Conservation (phyloP, 371 early-diverging fungal species). For the Lichtheimia corymbifera region DNA sequence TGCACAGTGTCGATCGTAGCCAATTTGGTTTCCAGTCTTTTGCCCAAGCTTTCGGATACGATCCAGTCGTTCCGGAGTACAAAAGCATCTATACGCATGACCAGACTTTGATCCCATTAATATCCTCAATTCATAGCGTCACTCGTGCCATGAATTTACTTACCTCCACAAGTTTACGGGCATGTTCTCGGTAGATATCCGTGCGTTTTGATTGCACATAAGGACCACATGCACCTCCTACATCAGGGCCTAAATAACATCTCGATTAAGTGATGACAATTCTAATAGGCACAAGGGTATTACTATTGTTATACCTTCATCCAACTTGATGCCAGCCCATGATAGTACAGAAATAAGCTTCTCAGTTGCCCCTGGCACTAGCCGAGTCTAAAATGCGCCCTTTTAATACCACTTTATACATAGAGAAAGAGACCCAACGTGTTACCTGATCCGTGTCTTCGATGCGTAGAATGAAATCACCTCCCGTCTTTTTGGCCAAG, state of each 20-base stretch:
- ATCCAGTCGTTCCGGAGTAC: slow-evolving; percentile 74
- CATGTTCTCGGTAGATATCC: slow-evolving; percentile 69
- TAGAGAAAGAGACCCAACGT: neutral
- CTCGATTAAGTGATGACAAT: neutral
- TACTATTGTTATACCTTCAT: slow-evolving; percentile 62
- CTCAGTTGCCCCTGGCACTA: slow-evolving; percentile 79
- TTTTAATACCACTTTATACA: neutral
- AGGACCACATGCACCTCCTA: slow-evolving; percentile 63
- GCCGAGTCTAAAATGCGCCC: slow-evolving; percentile 59
- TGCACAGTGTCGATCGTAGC: slow-evolving; percentile 85
- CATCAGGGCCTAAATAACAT: slow-evolving; percentile 53
- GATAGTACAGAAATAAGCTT: slow-evolving; percentile 64
- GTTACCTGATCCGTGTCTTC: slow-evolving; percentile 92
- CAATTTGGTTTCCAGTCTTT: slow-evolving; percentile 59
- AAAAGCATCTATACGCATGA: slow-evolving; percentile 92
- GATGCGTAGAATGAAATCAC: slow-evolving; percentile 84
- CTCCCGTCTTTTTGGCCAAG: slow-evolving; percentile 73
- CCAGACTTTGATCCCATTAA: slow-evolving; percentile 37
- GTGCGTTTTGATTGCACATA: slow-evolving; percentile 84
- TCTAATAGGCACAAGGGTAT: too few species aligned
- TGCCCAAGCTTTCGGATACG: slow-evolving; percentile 57
- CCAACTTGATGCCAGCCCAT: slow-evolving; percentile 80
- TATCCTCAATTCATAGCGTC: too few species aligned
- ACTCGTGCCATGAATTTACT: neutral
- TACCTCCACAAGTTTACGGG: slow-evolving; percentile 68